Percentiles rank a stretch among this genome's conserved stretches.
Conservation (phyloP, 345 rosid genomes). For the Populus pruinosa region DNA sequence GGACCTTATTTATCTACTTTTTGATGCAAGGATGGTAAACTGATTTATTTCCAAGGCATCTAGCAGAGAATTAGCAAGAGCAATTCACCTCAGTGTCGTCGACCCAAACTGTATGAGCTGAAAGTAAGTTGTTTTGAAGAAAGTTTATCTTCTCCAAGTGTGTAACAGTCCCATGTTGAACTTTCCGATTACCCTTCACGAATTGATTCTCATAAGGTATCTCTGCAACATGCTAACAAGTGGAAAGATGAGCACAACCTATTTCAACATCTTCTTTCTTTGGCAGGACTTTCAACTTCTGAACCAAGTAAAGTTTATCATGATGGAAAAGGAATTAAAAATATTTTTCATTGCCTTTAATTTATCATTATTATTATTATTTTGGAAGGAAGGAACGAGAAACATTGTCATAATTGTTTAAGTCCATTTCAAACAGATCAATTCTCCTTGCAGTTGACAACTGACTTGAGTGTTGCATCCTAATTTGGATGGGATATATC, state of each 20-base stretch:
- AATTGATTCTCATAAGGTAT: conserved; percentile 33
- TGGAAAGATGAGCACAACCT: conserved; percentile 11
- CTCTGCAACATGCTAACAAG: conserved; percentile 39
- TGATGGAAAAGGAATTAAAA: background rate
- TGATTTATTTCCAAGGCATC: background rate
- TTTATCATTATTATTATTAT: too few relatives aligned
- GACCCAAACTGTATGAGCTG: conserved; percentile 64
- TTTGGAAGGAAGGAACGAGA: too few relatives aligned
- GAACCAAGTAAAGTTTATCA: background rate
- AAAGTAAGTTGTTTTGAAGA: conserved; percentile 47
- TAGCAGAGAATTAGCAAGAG: conserved; percentile 8
- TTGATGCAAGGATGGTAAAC: background rate
- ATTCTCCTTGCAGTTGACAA: too few relatives aligned
- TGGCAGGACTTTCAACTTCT: background rate
- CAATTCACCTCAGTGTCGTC: conserved; percentile 48
- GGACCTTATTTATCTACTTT: background rate
- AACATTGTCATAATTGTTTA: too few relatives aligned
- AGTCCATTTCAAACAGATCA: too few relatives aligned
- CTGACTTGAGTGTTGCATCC: too few relatives aligned
- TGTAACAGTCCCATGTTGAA: conserved; percentile 61
- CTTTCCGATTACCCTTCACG: conserved; percentile 42
- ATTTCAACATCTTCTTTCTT: background rate
- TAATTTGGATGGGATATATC: too few relatives aligned
- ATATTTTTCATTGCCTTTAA: too few relatives aligned
- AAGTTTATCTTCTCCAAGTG: conserved; percentile 54